Percentiles rank a stretch among this genome's conserved stretches.
Evolutionary conservation across 2,329 filamentous ascomycete species (phyloP).

Genomic region (Trichoderma guizhouense): DNA sequence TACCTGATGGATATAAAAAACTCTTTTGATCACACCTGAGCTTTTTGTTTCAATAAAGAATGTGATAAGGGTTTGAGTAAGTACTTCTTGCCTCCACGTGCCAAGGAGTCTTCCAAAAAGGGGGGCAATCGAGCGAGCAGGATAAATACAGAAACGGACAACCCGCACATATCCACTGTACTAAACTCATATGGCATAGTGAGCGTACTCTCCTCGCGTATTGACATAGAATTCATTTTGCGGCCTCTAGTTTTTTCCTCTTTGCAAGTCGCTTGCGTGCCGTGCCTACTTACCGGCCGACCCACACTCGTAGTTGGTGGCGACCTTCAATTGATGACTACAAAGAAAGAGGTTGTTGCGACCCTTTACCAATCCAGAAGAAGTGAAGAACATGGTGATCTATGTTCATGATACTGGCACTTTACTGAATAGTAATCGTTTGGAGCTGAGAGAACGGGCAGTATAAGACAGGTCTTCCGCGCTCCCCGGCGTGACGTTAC

Average conservation of each 20-base stretch:
- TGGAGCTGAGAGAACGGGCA: background rate
- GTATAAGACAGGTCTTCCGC: background rate
- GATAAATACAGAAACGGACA: too few species aligned
- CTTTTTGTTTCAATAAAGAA: too few species aligned
- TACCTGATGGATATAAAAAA: too few species aligned
- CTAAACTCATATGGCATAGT: too few species aligned
- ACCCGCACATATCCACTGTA: too few species aligned
- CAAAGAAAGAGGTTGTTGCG: background rate
- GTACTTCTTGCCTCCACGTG: too few species aligned
- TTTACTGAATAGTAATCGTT: background rate
- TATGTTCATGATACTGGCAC: background rate
- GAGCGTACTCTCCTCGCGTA: too few species aligned
- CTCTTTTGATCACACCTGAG: too few species aligned
- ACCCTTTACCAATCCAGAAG: too few species aligned
- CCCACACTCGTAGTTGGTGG: background rate
- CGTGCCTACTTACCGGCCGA: background rate
- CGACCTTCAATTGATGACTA: background rate
- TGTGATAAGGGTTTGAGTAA: too few species aligned
- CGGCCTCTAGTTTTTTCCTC: background rate
- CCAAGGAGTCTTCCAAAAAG: too few species aligned
- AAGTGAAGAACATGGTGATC: background rate
- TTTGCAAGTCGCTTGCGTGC: background rate
- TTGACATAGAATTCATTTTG: background rate
- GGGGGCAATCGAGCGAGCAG: too few species aligned
- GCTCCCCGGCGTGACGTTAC: background rate